phyloP scores from a whole-genome alignment of 192 early-diverging fungal species.

The Coemansia sp. region DNA sequence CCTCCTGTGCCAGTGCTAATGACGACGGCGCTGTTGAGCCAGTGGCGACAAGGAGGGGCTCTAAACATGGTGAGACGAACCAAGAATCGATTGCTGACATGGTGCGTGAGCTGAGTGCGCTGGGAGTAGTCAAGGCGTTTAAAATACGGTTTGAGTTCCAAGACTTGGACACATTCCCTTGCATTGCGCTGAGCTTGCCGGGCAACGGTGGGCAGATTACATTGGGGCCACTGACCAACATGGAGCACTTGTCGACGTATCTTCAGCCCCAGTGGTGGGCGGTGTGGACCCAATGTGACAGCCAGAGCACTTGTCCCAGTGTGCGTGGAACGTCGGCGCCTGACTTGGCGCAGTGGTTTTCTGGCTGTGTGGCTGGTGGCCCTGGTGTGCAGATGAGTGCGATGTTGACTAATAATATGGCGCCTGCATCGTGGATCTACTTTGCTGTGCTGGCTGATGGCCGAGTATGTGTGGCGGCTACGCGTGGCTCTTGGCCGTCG shows the following conservation, averaged over 20 bases:
- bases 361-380: neutral
- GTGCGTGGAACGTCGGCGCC: conserved; percentile 10
- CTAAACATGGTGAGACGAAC: neutral
- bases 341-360: conserved; percentile 19
- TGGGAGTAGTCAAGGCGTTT: conserved; percentile 25
- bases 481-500: neutral
- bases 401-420: conserved; percentile 15
- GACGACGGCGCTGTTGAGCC: neutral
- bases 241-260: conserved; percentile 32
- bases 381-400: neutral
- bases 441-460: conserved; percentile 22
- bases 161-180: conserved; percentile 37
- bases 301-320: neutral
- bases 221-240: conserved; percentile 23
- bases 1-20: neutral
- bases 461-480: conserved; percentile 19
- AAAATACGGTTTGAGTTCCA: conserved; percentile 40
- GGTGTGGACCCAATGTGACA: conserved; percentile 12
- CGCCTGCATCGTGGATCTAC: conserved; percentile 22
- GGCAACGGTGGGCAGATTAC: conserved; percentile 22
- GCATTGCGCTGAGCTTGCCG: conserved; percentile 26
- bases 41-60: neutral
- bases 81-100: neutral
- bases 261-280: conserved; percentile 49
- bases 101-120: neutral